Conservation (phyloP, 371 early-diverging fungal genomes). For the Dinochytrium kinnereticum region DNA sequence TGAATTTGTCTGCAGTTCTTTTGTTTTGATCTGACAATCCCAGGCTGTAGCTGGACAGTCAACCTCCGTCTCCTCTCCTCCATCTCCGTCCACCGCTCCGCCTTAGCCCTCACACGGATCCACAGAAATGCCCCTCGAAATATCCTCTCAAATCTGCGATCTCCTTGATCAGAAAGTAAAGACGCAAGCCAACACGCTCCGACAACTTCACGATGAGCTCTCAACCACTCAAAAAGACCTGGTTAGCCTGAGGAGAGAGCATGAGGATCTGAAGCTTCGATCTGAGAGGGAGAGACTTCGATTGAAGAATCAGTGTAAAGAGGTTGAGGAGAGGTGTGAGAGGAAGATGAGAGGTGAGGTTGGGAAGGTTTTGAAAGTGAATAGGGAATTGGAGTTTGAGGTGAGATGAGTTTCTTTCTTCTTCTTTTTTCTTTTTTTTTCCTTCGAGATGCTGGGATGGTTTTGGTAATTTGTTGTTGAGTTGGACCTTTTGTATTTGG, state of each 20-base stretch:
- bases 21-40: too few species aligned
- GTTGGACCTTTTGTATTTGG: background rate
- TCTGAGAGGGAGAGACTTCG: background rate
- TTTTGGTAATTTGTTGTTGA: too few species aligned
- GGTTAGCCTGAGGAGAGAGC: background rate
- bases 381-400: constrained; percentile 9
- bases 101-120: too few species aligned
- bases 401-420: too few species aligned
- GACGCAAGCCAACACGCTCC: background rate
- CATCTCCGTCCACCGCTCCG: too few species aligned
- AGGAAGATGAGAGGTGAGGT: background rate
- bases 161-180: constrained; percentile 1
- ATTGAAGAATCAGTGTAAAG: background rate
- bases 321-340: background rate
- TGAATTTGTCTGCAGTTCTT: too few species aligned
- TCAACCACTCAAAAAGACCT: background rate
- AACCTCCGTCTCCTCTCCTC: too few species aligned
- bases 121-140: background rate
- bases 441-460: too few species aligned
- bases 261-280: background rate
- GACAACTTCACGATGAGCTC: background rate
- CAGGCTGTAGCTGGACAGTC: too few species aligned
- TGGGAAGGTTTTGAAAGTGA: background rate
- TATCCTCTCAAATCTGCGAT: background rate
- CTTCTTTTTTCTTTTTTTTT: too few species aligned